A percentile compares a stretch with the other conserved stretches of the same genome.
These are phyloP conservation scores for Solanum appendiculatum DNA, from an alignment of 257 asterid genomes.

Conservation along the genomic window DNA sequence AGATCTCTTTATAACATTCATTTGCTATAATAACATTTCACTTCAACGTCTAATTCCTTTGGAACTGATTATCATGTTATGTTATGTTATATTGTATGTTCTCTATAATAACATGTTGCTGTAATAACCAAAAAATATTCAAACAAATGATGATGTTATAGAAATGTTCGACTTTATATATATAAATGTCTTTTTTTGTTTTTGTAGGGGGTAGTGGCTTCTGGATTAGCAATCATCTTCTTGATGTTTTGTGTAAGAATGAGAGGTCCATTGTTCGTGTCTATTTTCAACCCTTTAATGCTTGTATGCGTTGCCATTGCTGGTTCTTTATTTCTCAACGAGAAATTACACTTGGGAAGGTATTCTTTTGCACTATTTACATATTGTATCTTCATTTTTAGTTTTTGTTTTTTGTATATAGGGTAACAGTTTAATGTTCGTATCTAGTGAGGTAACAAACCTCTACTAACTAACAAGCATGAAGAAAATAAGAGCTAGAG, in stretches of 20 bases:
- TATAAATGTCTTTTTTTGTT: not conserved
- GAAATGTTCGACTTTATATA: not conserved
- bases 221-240: constrained; percentile 4
- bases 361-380: not conserved
- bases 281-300: constrained; percentile 23
- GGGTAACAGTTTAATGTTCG: not conserved
- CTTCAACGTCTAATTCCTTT: not conserved
- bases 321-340: constrained; percentile 13
- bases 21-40: not conserved
- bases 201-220: constrained; percentile 14
- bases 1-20: not conserved
- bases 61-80: not conserved
- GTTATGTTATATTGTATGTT: not conserved
- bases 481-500: not conserved
- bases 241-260: constrained; percentile 2
- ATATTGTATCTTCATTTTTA: not conserved
- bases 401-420: not conserved
- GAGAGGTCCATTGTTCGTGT: constrained; percentile 32
- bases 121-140: not conserved
- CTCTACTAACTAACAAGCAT: not conserved
- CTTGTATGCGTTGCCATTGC: constrained; percentile 19
- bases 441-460: not conserved
- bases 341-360: constrained; percentile 27
- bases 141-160: not conserved
- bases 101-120: not conserved